Evolutionary conservation across 495 filamentous ascomycete species (phyloP).

Genomic region (Penicillium turbatum): DNA sequence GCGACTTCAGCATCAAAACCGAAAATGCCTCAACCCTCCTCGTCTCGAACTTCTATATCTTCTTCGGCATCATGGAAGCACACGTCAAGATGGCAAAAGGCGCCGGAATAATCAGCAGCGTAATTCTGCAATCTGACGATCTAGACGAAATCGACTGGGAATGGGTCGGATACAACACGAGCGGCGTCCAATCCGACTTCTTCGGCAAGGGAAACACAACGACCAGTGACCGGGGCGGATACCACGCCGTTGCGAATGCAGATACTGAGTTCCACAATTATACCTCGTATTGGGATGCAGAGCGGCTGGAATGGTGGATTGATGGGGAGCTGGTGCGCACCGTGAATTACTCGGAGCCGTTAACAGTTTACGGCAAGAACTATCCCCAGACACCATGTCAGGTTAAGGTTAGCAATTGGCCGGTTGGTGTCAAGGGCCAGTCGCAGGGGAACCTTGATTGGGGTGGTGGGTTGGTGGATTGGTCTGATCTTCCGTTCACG

Average conservation of each 20-base stretch:
- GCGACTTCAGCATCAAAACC: slow-evolving; percentile 60
- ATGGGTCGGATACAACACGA: slow-evolving; percentile 44
- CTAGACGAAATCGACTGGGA: slow-evolving; percentile 87
- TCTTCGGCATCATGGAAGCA: slow-evolving; percentile 67
- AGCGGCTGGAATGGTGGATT: slow-evolving; percentile 70
- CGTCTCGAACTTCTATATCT: slow-evolving; percentile 69
- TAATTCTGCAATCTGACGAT: slow-evolving; percentile 75
- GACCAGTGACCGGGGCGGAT: slow-evolving; percentile 57
- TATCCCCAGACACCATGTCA: slow-evolving; percentile 72
- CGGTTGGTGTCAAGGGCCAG: slow-evolving; percentile 43
- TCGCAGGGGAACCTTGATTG: slow-evolving; percentile 51
- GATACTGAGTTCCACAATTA: slow-evolving; percentile 68
- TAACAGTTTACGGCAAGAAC: slow-evolving; percentile 45
- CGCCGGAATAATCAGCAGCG: slow-evolving; percentile 68
- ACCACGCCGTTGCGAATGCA: slow-evolving; percentile 50
- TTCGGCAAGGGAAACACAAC: slow-evolving; percentile 78
- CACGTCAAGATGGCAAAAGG: slow-evolving; percentile 62
- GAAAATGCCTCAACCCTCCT: slow-evolving; percentile 45
- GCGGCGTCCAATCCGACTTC: slow-evolving; percentile 74
- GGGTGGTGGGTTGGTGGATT: slow-evolving; percentile 71
- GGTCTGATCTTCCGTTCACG: slow-evolving; percentile 50
- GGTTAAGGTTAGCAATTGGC: slow-evolving; percentile 25
- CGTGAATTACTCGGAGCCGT: slow-evolving; percentile 40
- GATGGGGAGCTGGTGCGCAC: slow-evolving; percentile 65
- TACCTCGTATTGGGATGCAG: slow-evolving; percentile 73